Base-by-base conservation (phyloP, 345 rosid species). In the Gossypium longicalyx region DNA sequence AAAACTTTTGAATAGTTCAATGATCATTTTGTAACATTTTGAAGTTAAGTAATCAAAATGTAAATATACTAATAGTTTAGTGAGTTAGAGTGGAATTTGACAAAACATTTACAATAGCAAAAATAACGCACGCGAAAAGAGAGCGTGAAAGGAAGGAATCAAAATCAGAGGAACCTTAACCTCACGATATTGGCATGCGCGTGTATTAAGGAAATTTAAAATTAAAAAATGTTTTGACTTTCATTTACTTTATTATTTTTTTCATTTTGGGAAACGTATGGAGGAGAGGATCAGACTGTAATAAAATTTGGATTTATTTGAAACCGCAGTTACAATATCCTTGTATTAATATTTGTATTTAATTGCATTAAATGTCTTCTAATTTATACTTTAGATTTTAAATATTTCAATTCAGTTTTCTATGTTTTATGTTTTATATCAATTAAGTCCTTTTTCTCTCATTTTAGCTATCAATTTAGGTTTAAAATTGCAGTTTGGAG, bases 221-320 rank as follows among this genome's bases (percentile, higher is more conserved):
- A 20, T 52, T 67, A 47, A 27, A 56, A 67, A 76, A 64, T 70
- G 80, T 75, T 29, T 80, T 82, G 87, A 86, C 89, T 77, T 75
- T 82, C 2, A 16, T 51, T 48, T 15, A 9, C 20, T 23, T 5
- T 13, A 0, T 27, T 62, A n/a, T 16, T 61, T 5, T 51, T 51
- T 16, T 51, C n/a, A 51, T 51, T 51, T 22, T 23, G 38, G 45
- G 74, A 73, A 80, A 78, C 77, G 84, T 64, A 77, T 8, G 20
- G 2, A 71, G 29, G 6, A 3, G 29, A 2, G 60, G 10, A 56
- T 43, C 29, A 5, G 23, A 7, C 13, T 57, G 41, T 34, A 34
- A 34, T 34, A 5, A 34, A 5, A 34, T 34, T 34, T 81, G 25
- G 81, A 82, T 82, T 78, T 15, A 8, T 12, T 19, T 34, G 20